A percentile compares a stretch with the other conserved stretches of the same genome.
Evolutionary conservation across 192 early-diverging fungal species (phyloP).

Genomic region (Rhizoclosmatium globosum): DNA sequence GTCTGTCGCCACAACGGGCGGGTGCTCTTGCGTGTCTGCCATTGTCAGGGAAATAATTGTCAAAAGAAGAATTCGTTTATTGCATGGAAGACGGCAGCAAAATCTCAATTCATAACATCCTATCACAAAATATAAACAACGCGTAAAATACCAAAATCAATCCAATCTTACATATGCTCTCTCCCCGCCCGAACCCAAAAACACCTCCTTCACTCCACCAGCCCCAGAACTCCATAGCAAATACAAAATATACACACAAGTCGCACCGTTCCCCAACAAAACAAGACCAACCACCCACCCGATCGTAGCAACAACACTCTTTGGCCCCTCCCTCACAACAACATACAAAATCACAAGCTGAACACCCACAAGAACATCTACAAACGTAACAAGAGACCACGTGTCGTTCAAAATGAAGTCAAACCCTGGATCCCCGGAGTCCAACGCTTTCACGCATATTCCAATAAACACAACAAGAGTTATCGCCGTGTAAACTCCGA

Average conservation of each 20-base stretch:
- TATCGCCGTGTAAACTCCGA: neutral
- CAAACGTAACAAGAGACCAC: slow-evolving; percentile 4
- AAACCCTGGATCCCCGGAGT: neutral
- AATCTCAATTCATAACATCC: too few species aligned
- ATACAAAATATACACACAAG: neutral
- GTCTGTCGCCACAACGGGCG: too few species aligned
- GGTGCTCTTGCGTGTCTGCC: too few species aligned
- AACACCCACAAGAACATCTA: slow-evolving; percentile 11
- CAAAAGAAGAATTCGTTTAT: too few species aligned
- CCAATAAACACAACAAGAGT: neutral
- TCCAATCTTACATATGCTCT: too few species aligned
- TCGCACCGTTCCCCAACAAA: slow-evolving; percentile 7
- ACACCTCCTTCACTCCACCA: neutral
- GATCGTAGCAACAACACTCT: neutral
- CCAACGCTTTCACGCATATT: neutral
- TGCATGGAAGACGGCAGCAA: too few species aligned
- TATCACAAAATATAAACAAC: too few species aligned
- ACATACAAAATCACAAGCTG: slow-evolving; percentile 5
- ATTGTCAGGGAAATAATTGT: too few species aligned
- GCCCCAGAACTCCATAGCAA: neutral
- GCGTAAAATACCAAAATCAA: too few species aligned
- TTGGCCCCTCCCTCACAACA: neutral
- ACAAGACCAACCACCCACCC: slow-evolving; percentile 1
- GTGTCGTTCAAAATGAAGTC: neutral
- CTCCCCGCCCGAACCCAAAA: neutral